Evolutionary conservation across 305 asterid genomes (phyloP), one percentile per base, ranked within the genome.

Genomic region (Plantago rigida): DNA sequence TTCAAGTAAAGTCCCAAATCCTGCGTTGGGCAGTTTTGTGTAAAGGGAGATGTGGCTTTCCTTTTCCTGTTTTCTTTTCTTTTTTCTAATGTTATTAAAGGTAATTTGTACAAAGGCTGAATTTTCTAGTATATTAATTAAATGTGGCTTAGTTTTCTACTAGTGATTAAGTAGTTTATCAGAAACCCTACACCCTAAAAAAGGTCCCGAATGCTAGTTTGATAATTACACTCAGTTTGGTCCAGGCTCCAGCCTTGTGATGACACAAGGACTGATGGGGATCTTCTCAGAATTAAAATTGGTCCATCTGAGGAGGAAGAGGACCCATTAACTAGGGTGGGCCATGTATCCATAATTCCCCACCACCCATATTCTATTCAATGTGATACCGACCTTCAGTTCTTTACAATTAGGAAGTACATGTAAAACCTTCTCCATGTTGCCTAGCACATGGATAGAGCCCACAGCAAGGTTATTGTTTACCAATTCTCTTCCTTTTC

Each of bases 21-120:
- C 56, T 67, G 63, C 44, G 56, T 72, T 63, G 81, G 85, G 78
- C 76, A 65, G 69, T 80, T 78, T 74, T 80, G 67, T 77, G 67
- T 64, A 57, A 73, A 79, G 76, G 83, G 74, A 73, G 79, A 76
- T 69, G 89, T 77, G 87, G 92, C 84, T 78, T 77, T 75, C 56
- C 72, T 41, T 24, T 13, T 47, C 46, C 28, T 13, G 4, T 58
- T 55, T 56, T 12, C 14, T 59, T 51, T 60, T 14, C 57, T 34
- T 45, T 46, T 49, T 62, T 56, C 50, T 52, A 59, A 56, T 67
- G 47, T 67, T 1, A 13, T 48, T 34, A 62, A 59, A 67, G 58
- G 60, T 11, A 41, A 61, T 62, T 69, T 75, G 81, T 69, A 77
- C 68, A 70, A 64, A 77, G 53, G 69, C 53, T 75, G 34, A 24